phyloP scores from a whole-genome alignment of 257 asterid genomes.

The Thymus quinquecostatus region DNA sequence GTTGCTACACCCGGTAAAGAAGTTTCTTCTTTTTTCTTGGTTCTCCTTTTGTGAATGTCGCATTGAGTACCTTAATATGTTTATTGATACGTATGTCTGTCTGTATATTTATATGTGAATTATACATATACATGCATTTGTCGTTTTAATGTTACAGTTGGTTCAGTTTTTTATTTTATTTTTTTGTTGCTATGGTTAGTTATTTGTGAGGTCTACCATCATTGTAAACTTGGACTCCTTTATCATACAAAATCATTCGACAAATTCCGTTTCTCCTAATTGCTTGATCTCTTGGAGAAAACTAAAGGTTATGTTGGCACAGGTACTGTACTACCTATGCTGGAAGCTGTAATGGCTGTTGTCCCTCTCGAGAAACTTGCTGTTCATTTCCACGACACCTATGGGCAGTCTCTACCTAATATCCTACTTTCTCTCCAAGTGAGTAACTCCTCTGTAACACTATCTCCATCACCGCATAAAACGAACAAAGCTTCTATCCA shows the following conservation, averaged over 20 bases:
- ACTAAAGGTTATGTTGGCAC: constrained; percentile 11
- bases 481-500: not conserved
- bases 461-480: not conserved
- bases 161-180: not conserved
- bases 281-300: constrained; percentile 11
- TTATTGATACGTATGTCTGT: too few species aligned
- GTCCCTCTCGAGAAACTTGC: constrained; percentile 90
- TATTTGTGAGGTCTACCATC: not conserved
- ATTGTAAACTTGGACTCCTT: not conserved
- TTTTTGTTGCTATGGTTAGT: not conserved
- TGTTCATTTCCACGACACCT: constrained; percentile 93
- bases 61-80: too few species aligned
- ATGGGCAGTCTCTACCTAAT: constrained; percentile 91
- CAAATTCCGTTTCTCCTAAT: constrained; percentile 10
- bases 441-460: constrained; percentile 36
- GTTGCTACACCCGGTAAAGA: constrained; percentile 82
- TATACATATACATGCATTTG: too few species aligned
- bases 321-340: constrained; percentile 93
- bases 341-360: constrained; percentile 83
- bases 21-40: not conserved
- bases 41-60: too few species aligned
- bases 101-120: too few species aligned
- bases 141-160: not conserved
- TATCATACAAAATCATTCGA: not conserved
- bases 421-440: constrained; percentile 89